A percentile compares a stretch with the other conserved stretches of the same genome.
phyloP scores from a whole-genome alignment of 2,329 filamentous ascomycete species.

The Xylariaceae sp. region DNA sequence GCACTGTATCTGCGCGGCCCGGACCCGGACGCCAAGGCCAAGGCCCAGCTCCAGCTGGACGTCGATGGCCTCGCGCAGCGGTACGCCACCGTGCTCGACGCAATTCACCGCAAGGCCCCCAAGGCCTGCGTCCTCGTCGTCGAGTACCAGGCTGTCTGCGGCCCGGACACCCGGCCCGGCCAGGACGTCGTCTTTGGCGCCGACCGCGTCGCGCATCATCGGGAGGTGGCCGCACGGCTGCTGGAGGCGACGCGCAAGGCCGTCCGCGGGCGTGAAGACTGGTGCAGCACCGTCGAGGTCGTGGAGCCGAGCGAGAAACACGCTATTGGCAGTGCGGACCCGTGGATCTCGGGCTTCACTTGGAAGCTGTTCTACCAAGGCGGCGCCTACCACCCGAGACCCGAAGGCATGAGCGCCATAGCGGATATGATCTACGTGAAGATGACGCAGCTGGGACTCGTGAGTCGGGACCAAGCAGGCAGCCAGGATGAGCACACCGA shows the following conservation, averaged over 20 bases:
- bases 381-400: constrained; percentile 41
- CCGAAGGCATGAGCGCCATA: constrained; percentile 41
- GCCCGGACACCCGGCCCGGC: constrained; percentile 34
- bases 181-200: constrained; percentile 38
- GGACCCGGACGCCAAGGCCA: constrained; percentile 24
- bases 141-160: constrained; percentile 46
- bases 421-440: constrained; percentile 36
- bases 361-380: constrained; percentile 36
- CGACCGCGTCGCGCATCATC: constrained; percentile 38
- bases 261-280: constrained; percentile 33
- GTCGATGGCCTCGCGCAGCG: constrained; percentile 34
- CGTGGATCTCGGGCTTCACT: constrained; percentile 43
- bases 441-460: constrained; percentile 35
- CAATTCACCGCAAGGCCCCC: constrained; percentile 47
- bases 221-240: constrained; percentile 30
- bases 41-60: constrained; percentile 17
- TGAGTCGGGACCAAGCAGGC: constrained; percentile 12
- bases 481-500: constrained; percentile 15
- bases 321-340: constrained; percentile 38
- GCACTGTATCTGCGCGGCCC: constrained; percentile 20
- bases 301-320: constrained; percentile 36
- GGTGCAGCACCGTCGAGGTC: constrained; percentile 39
- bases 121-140: constrained; percentile 51
- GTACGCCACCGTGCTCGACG: constrained; percentile 37
- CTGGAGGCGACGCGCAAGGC: constrained; percentile 37